Conservation (phyloP, 2,329 filamentous ascomycete species). For the Aureobasidium lini region DNA sequence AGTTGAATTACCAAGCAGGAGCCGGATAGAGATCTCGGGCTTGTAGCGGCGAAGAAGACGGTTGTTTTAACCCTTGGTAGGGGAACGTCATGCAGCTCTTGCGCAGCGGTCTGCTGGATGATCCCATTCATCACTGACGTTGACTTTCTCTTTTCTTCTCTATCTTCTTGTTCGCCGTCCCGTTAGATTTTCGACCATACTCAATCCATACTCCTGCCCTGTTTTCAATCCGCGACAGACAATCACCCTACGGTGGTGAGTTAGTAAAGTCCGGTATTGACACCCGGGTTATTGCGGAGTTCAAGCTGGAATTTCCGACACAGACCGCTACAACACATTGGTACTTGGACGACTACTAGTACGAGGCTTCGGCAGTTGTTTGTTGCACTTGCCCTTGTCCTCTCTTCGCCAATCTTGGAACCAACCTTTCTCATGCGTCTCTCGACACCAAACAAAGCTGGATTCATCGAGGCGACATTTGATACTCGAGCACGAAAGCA, state of each 20-base stretch:
- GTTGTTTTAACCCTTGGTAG: constrained; percentile 4
- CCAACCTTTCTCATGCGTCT: background rate
- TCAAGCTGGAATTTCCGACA: background rate
- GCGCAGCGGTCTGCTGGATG: background rate
- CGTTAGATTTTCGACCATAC: background rate
- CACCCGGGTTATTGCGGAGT: constrained; percentile 3
- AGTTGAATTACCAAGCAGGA: constrained; percentile 7
- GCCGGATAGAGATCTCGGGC: background rate
- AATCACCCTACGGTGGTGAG: background rate
- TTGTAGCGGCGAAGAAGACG: background rate
- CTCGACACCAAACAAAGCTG: background rate
- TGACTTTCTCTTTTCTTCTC: constrained; percentile 5
- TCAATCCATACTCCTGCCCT: background rate
- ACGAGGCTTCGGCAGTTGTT: background rate
- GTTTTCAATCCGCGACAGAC: background rate
- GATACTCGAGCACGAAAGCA: background rate
- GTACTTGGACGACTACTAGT: background rate
- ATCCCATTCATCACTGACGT: constrained; percentile 1
- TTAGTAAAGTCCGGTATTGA: background rate
- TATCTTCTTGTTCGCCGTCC: background rate
- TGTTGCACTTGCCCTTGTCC: background rate
- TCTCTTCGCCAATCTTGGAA: background rate
- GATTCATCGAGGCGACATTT: background rate
- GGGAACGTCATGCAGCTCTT: constrained; percentile 9
- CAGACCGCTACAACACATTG: constrained; percentile 7